phyloP scores from a whole-genome alignment of 805 yeast genomes.

The Tetrapisispora taiwanensis region DNA sequence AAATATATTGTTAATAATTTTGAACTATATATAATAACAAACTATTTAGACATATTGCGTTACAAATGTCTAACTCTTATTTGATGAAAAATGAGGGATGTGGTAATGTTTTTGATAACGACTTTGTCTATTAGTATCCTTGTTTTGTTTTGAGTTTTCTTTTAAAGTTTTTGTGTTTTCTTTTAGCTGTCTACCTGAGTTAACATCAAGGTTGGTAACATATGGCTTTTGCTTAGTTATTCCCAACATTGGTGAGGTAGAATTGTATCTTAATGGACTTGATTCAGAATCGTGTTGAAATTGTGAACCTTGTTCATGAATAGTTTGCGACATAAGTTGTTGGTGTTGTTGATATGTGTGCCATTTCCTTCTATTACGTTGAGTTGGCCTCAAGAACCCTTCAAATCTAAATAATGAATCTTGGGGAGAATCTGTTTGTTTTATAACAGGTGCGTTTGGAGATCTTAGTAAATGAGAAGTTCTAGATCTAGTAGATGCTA shows the following conservation, averaged over 20 bases:
- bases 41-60: neutral
- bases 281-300: constrained; percentile 2
- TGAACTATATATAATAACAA: too few relatives aligned
- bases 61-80: neutral
- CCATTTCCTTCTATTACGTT: constrained; percentile 27
- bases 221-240: neutral
- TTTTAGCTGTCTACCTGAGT: neutral
- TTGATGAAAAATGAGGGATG: constrained; percentile 15
- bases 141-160: neutral
- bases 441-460: constrained; percentile 1
- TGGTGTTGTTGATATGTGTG: constrained; percentile 21
- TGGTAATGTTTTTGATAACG: constrained; percentile 20
- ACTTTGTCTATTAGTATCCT: constrained; percentile 4
- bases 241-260: constrained; percentile 4
- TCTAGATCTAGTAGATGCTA: constrained; percentile 1
- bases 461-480: constrained; percentile 3
- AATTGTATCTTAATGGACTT: neutral
- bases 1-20: too few relatives aligned
- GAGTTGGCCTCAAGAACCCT: constrained; percentile 31
- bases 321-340: constrained; percentile 18
- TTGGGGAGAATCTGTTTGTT: constrained; percentile 26
- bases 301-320: constrained; percentile 13
- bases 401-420: constrained; percentile 38
- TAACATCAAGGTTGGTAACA: neutral
- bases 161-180: neutral